These are phyloP conservation scores for Vaccinium myrtillus DNA, from an alignment of 148 eudicot species.

Conservation along the genomic window DNA sequence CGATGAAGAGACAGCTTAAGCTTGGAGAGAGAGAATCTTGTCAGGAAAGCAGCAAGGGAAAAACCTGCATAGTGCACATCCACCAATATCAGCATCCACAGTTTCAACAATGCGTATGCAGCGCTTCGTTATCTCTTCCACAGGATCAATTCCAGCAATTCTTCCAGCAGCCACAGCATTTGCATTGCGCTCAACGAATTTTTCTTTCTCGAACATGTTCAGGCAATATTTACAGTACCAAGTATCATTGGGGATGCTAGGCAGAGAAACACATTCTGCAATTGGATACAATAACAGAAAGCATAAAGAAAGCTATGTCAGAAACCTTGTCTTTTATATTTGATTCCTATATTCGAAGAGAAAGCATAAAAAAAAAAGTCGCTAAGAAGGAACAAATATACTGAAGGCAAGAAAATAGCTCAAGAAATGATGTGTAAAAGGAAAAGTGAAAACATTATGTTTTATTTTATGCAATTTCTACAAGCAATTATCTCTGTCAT, in stretches of 20 bases:
- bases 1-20: not conserved
- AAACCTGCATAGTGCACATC: constrained; percentile 77
- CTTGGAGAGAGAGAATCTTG: not conserved
- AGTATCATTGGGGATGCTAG: constrained; percentile 44
- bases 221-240: constrained; percentile 77
- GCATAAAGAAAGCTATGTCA: not conserved
- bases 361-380: not conserved
- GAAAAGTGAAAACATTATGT: not conserved
- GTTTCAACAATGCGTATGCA: constrained; percentile 64
- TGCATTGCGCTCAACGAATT: constrained; percentile 52
- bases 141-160: constrained; percentile 58
- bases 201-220: constrained; percentile 50
- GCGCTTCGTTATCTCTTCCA: constrained; percentile 60
- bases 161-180: constrained; percentile 92
- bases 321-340: not conserved
- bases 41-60: not conserved
- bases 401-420: not conserved
- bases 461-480: not conserved
- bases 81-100: constrained; percentile 43
- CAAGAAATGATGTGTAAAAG: not conserved
- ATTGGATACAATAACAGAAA: not conserved
- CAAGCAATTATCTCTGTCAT: not conserved
- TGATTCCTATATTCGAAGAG: not conserved
- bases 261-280: constrained; percentile 57
- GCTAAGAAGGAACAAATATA: not conserved